Evolutionary conservation across 2,329 filamentous ascomycete species (phyloP).

Genomic region (Chaetothyriales sp.): DNA sequence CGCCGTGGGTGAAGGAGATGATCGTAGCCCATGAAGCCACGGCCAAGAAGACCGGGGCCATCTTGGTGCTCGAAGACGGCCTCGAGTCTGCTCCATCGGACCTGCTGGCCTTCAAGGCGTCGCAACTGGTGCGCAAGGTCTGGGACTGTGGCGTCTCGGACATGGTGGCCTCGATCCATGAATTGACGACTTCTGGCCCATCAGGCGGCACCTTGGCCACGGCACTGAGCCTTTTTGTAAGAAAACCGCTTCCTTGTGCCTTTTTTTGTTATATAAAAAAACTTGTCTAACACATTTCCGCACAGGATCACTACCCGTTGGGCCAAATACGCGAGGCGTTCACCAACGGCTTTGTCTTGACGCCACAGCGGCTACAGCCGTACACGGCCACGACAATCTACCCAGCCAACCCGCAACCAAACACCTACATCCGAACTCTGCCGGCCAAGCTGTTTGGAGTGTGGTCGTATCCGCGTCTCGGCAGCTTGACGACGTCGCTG

Average conservation of each 20-base stretch:
- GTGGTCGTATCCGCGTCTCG: conserved; percentile 41
- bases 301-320: conserved; percentile 18
- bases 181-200: conserved; percentile 37
- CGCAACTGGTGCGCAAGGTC: conserved; percentile 39
- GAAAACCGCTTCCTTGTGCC: neutral
- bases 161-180: conserved; percentile 40
- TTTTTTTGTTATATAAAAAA: neutral
- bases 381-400: conserved; percentile 36
- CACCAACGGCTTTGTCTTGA: conserved; percentile 13
- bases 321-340: conserved; percentile 8
- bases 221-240: conserved; percentile 40
- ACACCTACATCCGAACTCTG: conserved; percentile 24
- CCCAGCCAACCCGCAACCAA: conserved; percentile 30
- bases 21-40: conserved; percentile 46
- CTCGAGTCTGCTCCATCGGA: conserved; percentile 50
- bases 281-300: neutral
- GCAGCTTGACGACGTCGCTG: conserved; percentile 42
- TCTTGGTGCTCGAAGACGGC: conserved; percentile 49
- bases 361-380: conserved; percentile 29
- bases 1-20: conserved; percentile 50
- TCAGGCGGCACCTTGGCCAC: conserved; percentile 55
- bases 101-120: conserved; percentile 39
- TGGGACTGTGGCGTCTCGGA: conserved; percentile 38
- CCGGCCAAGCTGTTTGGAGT: conserved; percentile 37
- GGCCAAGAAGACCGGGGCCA: conserved; percentile 46